Evolutionary conservation across 1,284 basidiomycete species (phyloP).

Genomic region (Austroboletus rostrupii): DNA sequence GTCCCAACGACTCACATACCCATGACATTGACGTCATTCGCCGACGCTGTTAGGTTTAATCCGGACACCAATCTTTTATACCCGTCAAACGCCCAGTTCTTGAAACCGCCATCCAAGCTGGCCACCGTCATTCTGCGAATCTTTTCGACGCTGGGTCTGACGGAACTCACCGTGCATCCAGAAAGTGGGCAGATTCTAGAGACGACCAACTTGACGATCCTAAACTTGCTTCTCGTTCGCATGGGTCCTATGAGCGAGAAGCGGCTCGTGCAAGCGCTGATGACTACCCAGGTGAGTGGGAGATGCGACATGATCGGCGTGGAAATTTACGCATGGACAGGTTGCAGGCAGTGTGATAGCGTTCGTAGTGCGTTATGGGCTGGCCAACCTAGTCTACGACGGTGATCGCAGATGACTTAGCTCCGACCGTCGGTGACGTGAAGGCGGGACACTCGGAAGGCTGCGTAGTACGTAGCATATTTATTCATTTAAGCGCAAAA

Average conservation of each 20-base stretch:
- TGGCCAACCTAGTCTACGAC: slow-evolving; percentile 85
- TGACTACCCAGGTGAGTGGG: slow-evolving; percentile 61
- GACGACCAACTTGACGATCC: slow-evolving; percentile 82
- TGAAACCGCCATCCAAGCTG: slow-evolving; percentile 50
- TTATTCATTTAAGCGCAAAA: not conserved
- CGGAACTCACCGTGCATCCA: slow-evolving; percentile 59
- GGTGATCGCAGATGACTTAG: slow-evolving; percentile 68
- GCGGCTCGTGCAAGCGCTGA: slow-evolving; percentile 67
- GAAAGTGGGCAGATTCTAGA: slow-evolving; percentile 56
- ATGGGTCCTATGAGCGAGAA: slow-evolving; percentile 83
- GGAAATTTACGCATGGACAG: slow-evolving; percentile 32
- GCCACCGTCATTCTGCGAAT: slow-evolving; percentile 53
- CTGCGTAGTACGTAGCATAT: not conserved
- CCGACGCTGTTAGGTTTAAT: slow-evolving; percentile 57
- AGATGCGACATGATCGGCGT: slow-evolving; percentile 1
- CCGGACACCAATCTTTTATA: slow-evolving; percentile 65
- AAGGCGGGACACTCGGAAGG: no score
- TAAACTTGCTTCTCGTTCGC: slow-evolving; percentile 77
- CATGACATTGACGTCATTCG: slow-evolving; percentile 1
- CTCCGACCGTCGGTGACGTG: no score
- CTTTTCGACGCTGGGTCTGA: slow-evolving; percentile 60
- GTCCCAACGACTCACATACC: not conserved
- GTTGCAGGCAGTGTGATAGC: slow-evolving; percentile 71
- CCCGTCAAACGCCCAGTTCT: slow-evolving; percentile 68
- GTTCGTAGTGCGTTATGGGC: slow-evolving; percentile 82